Percentiles rank a stretch among this genome's conserved stretches.
Evolutionary conservation across 768 basidiomycete species (phyloP).

Genomic region (Trametes cinnabarina): DNA sequence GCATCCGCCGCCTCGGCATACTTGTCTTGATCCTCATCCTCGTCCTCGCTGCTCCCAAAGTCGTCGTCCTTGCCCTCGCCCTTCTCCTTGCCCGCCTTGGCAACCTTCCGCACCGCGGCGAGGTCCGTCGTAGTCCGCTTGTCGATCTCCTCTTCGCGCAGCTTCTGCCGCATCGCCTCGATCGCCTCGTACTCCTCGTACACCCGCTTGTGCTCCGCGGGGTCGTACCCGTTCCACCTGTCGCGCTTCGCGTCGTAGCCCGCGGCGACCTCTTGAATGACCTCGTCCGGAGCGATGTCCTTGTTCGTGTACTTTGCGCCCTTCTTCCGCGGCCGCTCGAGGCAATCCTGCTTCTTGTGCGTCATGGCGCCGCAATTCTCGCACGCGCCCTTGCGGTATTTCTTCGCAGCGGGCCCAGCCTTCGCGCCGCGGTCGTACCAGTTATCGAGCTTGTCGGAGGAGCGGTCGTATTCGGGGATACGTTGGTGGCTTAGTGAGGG

Average conservation of each 20-base stretch:
- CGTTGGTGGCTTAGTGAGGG: slow-evolving; percentile 96
- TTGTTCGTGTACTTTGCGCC: slow-evolving; percentile 92
- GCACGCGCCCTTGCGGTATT: slow-evolving; percentile 97
- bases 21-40: slow-evolving; percentile 95
- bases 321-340: slow-evolving; percentile 94
- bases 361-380: slow-evolving; percentile 99
- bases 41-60: slow-evolving; percentile 95
- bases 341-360: slow-evolving; percentile 86
- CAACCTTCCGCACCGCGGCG: slow-evolving; percentile 90
- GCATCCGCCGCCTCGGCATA: slow-evolving; percentile 98
- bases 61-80: slow-evolving; percentile 77
- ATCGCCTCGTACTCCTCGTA: slow-evolving; percentile 94
- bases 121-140: slow-evolving; percentile 93
- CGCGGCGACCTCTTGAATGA: slow-evolving; percentile 72
- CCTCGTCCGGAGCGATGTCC: slow-evolving; percentile 88
- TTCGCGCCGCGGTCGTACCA: slow-evolving; percentile 90
- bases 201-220: slow-evolving; percentile 78
- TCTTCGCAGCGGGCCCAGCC: slow-evolving; percentile 90
- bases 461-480: slow-evolving; percentile 59
- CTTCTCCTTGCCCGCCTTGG: slow-evolving; percentile 80
- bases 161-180: slow-evolving; percentile 85
- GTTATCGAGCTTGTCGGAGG: slow-evolving; percentile 68
- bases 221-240: slow-evolving; percentile 97
- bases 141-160: slow-evolving; percentile 96
- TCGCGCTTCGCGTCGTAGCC: slow-evolving; percentile 96